Base-by-base conservation (phyloP, 306 rosid genomes). In the Vigna mungo region DNA sequence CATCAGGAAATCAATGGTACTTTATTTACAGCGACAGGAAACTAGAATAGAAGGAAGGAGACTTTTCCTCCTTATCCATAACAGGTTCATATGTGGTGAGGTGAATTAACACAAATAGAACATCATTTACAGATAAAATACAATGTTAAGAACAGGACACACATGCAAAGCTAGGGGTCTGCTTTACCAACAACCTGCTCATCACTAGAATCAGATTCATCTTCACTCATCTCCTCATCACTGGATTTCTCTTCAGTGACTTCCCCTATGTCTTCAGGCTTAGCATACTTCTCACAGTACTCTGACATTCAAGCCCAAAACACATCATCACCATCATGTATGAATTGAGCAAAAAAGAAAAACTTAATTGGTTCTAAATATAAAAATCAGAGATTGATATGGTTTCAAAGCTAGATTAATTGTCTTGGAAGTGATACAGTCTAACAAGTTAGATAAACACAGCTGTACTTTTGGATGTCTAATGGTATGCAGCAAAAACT, bases 111-210 rank as follows among this genome's bases (percentile, higher is more conserved):
- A 63, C 49, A 74, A 71, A 81, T 75, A 76, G 62, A 30, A 68
- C 81, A 60, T 49, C 49, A 85, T 85, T 66, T 84, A 84, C 88
- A 84, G 63, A 59, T 77, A 72, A 53, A 82, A 49, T 54, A 77
- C 71, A 49, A 48, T 72, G 63, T 39, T 54, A 49, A 55, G 15
- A 58, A 6, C 58, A 77, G 16, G 16, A 49, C 47, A 60, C 39
- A 74, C 15, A 72, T 52, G 16, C 67, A 56, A 52, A 46, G 78
- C 83, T 81, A 85, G 18, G 85, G 88, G 34, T 85, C 88, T 61
- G 88, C 88, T 78, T 81, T 78, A 70, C 88, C 88, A 77, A 82
- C 88, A 47, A 85, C 78, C 77, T 81, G 88, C 36, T 85, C 88
- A 68, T 85, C 88, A 37, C 81, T 68, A 18, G 88, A 85, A 55